A percentile compares a stretch with the other conserved stretches of the same genome.
Evolutionary conservation across 345 rosid genomes (phyloP).

Genomic region (Sonneratia alba): DNA sequence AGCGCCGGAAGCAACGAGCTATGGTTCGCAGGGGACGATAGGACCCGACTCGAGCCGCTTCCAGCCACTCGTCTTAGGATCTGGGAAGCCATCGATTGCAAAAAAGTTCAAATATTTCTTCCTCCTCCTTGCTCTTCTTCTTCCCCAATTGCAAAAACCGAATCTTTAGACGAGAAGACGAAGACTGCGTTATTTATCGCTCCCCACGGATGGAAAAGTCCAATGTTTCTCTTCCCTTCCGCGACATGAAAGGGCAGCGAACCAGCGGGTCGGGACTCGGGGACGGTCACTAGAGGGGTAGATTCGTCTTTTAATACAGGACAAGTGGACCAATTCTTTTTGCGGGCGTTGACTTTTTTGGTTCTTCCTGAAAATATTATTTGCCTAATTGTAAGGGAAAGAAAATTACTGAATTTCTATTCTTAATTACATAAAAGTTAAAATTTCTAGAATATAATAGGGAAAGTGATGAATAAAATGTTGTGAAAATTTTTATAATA

Average conservation of each 20-base stretch:
- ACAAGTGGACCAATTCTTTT: not conserved
- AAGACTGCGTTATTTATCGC: not conserved
- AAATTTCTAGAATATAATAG: too few species aligned
- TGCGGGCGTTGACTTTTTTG: not conserved
- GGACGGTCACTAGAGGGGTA: constrained; percentile 3
- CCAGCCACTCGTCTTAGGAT: constrained; percentile 38
- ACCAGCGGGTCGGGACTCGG: not conserved
- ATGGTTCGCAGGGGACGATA: constrained; percentile 16
- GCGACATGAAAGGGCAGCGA: constrained; percentile 1
- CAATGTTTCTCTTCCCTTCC: constrained; percentile 3
- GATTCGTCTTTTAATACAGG: not conserved
- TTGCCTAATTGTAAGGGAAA: too few species aligned
- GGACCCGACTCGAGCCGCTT: constrained; percentile 29
- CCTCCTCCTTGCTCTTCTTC: not conserved
- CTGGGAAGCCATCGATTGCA: constrained; percentile 28
- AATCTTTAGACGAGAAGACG: not conserved
- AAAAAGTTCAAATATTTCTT: not conserved
- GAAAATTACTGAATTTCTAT: too few species aligned
- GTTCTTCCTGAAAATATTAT: too few species aligned
- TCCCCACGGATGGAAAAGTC: not conserved
- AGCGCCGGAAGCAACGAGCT: constrained; percentile 14
- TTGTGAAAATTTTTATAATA: too few species aligned
- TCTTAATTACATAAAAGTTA: too few species aligned
- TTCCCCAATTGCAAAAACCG: not conserved
- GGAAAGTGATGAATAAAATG: too few species aligned